A percentile compares a stretch with the other conserved stretches of the same genome.
These are phyloP conservation scores for Sclerotinia sclerotiorum DNA, from an alignment of 2,329 filamentous ascomycete species.

Conservation along the genomic window DNA sequence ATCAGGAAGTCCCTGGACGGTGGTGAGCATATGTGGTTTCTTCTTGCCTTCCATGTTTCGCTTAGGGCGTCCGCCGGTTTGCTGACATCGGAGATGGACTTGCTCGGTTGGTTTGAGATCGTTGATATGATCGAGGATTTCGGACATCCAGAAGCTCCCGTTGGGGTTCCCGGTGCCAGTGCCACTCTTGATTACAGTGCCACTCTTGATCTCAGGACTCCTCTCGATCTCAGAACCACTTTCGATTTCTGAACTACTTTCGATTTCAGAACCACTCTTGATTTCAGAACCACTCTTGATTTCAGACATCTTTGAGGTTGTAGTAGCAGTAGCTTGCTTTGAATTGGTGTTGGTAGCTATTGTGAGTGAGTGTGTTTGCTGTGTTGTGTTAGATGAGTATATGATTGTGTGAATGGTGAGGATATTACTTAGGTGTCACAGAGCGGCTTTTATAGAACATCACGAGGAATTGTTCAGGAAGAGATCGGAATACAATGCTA, in stretches of 20 bases:
- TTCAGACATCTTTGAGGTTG: background rate
- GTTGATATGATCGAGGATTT: too few relatives aligned
- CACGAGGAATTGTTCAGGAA: background rate
- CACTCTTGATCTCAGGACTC: too few relatives aligned
- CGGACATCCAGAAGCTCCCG: too few relatives aligned
- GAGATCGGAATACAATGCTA: background rate
- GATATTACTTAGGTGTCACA: background rate
- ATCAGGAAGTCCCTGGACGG: background rate
- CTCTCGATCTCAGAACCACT: background rate
- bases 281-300: too few relatives aligned
- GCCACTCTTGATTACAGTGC: too few relatives aligned
- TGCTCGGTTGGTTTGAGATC: background rate
- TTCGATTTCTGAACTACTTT: too few relatives aligned
- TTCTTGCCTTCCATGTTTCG: background rate
- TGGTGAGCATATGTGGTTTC: background rate
- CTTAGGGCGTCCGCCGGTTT: background rate
- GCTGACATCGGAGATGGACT: background rate
- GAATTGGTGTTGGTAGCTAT: background rate
- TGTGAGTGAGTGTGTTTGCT: background rate
- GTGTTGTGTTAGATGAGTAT: background rate
- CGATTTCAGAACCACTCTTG: too few relatives aligned
- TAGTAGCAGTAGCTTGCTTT: background rate
- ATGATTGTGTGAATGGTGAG: constrained; percentile 2
- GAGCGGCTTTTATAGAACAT: background rate
- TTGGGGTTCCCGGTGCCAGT: too few relatives aligned